Percentiles rank a stretch among this genome's conserved stretches.
Evolutionary conservation across 495 filamentous ascomycete species (phyloP).

Genomic region (Ramalina intermedia): DNA sequence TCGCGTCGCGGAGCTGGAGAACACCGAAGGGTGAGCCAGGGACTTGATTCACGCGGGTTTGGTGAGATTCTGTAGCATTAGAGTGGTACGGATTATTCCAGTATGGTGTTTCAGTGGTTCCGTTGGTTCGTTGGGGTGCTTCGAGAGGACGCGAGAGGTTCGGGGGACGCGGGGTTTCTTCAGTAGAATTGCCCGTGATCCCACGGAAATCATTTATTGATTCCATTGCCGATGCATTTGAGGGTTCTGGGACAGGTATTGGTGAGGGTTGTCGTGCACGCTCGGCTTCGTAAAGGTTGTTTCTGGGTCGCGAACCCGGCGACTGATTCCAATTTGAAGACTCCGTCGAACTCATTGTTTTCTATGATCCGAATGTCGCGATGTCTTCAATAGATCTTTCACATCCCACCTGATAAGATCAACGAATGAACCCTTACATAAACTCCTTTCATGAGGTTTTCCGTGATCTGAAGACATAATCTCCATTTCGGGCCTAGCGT

Average conservation of each 20-base stretch:
- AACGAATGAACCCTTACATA: no score
- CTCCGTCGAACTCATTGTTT: slow-evolving; percentile 1
- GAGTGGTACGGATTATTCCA: not conserved
- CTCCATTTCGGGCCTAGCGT: no score
- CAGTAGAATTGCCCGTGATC: not conserved
- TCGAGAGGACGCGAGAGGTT: not conserved
- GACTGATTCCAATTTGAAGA: slow-evolving; percentile 8
- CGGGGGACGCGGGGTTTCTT: no score
- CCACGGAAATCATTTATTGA: not conserved
- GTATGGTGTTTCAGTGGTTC: not conserved
- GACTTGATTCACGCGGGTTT: not conserved
- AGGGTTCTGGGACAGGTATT: not conserved
- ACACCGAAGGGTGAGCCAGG: not conserved
- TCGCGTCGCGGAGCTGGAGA: no score
- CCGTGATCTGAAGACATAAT: no score
- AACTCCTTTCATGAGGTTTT: no score
- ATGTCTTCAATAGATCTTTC: no score
- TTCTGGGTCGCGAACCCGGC: not conserved
- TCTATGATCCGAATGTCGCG: no score
- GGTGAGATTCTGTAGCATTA: not conserved
- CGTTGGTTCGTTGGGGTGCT: not conserved
- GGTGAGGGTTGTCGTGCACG: not conserved
- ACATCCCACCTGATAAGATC: no score
- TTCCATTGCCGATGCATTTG: not conserved
- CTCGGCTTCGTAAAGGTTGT: slow-evolving; percentile 3